A percentile compares a stretch with the other conserved stretches of the same genome.
Evolutionary conservation across 2,329 filamentous ascomycete species (phyloP).

Genomic region (Claviceps digitariae): DNA sequence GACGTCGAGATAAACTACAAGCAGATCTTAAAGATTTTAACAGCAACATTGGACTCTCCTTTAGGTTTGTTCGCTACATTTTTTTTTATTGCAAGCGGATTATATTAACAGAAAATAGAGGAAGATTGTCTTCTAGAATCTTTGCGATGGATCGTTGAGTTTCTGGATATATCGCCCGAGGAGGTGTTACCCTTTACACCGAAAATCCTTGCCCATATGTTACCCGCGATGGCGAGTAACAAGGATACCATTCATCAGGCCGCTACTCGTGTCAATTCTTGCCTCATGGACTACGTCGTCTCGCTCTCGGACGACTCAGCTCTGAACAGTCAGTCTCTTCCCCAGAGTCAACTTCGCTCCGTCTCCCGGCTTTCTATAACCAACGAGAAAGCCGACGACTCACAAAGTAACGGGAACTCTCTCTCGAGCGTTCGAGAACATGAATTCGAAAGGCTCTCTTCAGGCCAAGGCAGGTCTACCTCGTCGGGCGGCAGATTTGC

Average conservation of each 20-base stretch:
- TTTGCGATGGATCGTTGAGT: conserved; percentile 87
- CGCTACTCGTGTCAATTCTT: conserved; percentile 77
- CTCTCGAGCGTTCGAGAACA: conserved; percentile 39
- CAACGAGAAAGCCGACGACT: conserved; percentile 31
- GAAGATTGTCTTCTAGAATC: conserved; percentile 87
- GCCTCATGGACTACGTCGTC: conserved; percentile 87
- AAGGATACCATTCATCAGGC: conserved; percentile 81
- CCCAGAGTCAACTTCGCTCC: conserved; percentile 16
- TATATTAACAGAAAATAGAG: conserved; percentile 34
- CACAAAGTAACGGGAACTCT: conserved; percentile 36
- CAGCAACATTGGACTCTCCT: conserved; percentile 74
- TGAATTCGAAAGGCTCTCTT: conserved; percentile 38
- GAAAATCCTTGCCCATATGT: conserved; percentile 75
- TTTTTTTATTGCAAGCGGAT: background rate
- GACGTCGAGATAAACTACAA: conserved; percentile 91
- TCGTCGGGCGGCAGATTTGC: conserved; percentile 32
- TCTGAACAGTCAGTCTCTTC: conserved; percentile 13
- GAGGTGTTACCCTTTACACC: conserved; percentile 94
- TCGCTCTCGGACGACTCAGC: conserved; percentile 62
- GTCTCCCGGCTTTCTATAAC: conserved; percentile 29
- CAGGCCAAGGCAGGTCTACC: conserved; percentile 32
- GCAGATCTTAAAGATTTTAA: conserved; percentile 81
- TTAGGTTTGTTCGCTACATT: conserved; percentile 39
- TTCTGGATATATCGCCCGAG: conserved; percentile 93
- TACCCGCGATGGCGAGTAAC: conserved; percentile 86